A percentile compares a stretch with the other conserved stretches of the same genome.
phyloP scores from a whole-genome alignment of 768 basidiomycete genomes.

The Termitomyces sp. region DNA sequence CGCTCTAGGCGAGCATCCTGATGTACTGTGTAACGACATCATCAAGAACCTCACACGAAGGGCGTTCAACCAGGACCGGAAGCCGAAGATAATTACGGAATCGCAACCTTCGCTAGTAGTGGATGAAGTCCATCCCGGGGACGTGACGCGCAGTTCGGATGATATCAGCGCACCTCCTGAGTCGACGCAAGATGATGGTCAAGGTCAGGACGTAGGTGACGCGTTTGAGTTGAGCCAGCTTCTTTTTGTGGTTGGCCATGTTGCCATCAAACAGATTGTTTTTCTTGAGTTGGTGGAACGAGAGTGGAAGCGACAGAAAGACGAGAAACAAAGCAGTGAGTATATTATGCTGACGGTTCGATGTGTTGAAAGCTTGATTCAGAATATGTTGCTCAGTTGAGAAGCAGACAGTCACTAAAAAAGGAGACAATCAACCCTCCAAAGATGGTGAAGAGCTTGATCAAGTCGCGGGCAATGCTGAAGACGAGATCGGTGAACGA shows the following conservation, averaged over 20 bases:
- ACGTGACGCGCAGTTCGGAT: slow-evolving; percentile 24
- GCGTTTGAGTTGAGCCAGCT: slow-evolving; percentile 89
- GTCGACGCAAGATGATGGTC: slow-evolving; percentile 19
- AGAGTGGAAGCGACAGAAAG: slow-evolving; percentile 95
- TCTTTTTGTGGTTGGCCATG: slow-evolving; percentile 93
- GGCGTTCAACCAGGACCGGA: slow-evolving; percentile 49
- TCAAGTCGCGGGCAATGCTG: slow-evolving; percentile 94
- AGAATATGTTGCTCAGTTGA: slow-evolving; percentile 38
- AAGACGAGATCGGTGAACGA: slow-evolving; percentile 96
- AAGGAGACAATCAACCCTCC: slow-evolving; percentile 26
- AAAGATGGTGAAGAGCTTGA: slow-evolving; percentile 77
- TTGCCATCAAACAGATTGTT: slow-evolving; percentile 96
- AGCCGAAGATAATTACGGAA: slow-evolving; percentile 13
- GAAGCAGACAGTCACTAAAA: slow-evolving; percentile 42
- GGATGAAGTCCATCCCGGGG: slow-evolving; percentile 46
- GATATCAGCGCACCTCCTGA: slow-evolving; percentile 21
- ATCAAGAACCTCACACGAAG: slow-evolving; percentile 75
- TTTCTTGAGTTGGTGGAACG: slow-evolving; percentile 93
- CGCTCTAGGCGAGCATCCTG: slow-evolving; percentile 89
- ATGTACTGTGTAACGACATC: slow-evolving; percentile 70
- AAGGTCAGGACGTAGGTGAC: slow-evolving; percentile 59
- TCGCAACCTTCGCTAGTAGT: slow-evolving; percentile 31
- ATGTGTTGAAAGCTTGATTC: neutral
- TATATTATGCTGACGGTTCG: neutral
- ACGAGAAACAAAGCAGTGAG: slow-evolving; percentile 76